Evolutionary conservation across 768 basidiomycete genomes (phyloP).

Genomic region (Kwoniella dendrophila): DNA sequence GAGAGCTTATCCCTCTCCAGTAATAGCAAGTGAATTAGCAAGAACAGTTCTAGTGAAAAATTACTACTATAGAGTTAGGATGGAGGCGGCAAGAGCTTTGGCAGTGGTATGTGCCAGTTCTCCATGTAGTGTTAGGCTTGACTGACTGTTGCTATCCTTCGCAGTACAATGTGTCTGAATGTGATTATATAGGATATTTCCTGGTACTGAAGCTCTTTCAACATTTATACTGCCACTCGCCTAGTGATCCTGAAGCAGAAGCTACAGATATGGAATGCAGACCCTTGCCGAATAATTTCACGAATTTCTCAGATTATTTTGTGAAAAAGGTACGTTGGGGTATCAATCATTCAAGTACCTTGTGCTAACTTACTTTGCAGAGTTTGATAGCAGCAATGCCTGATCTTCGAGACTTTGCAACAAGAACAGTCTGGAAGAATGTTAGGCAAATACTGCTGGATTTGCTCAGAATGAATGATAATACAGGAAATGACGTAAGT

Average conservation of each 20-base stretch:
- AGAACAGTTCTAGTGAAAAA: slow-evolving; percentile 92
- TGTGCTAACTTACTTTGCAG: slow-evolving; percentile 57
- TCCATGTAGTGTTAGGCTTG: neutral
- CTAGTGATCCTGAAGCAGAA: slow-evolving; percentile 58
- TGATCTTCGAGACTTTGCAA: slow-evolving; percentile 73
- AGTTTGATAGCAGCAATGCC: slow-evolving; percentile 79
- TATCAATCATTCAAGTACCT: neutral
- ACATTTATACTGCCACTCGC: slow-evolving; percentile 65
- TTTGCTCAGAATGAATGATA: slow-evolving; percentile 92
- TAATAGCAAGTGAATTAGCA: slow-evolving; percentile 70
- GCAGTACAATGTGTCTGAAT: slow-evolving; percentile 78
- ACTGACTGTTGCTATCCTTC: slow-evolving; percentile 13
- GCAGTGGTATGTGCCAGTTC: slow-evolving; percentile 63
- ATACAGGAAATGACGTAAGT: slow-evolving; percentile 82
- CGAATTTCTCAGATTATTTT: slow-evolving; percentile 87
- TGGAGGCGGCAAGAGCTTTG: slow-evolving; percentile 86
- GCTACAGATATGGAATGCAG: slow-evolving; percentile 72
- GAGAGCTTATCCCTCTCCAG: slow-evolving; percentile 56
- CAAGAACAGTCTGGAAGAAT: slow-evolving; percentile 77
- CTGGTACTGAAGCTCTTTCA: slow-evolving; percentile 94
- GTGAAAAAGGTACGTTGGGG: slow-evolving; percentile 81
- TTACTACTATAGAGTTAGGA: slow-evolving; percentile 93
- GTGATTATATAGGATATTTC: slow-evolving; percentile 89
- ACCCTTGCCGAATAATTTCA: slow-evolving; percentile 94
- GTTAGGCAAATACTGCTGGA: slow-evolving; percentile 87